Conservation (phyloP, 768 basidiomycete genomes). For the Calocybe cyanea region DNA sequence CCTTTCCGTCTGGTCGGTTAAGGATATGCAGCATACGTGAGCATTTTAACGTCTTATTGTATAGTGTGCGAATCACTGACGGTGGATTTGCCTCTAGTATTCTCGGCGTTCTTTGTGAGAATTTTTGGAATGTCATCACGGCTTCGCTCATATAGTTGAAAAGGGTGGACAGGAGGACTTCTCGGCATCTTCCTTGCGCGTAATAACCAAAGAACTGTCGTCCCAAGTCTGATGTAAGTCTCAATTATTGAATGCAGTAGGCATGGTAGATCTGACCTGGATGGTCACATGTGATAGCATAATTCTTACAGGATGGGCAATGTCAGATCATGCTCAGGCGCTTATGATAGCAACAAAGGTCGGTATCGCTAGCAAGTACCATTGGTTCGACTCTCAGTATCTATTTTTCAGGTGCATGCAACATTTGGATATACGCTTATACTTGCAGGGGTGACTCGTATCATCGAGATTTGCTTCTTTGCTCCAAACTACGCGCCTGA, state of each 20-base stretch:
- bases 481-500: conserved; percentile 28
- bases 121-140: background rate
- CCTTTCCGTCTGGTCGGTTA: conserved; percentile 77
- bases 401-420: conserved; percentile 59
- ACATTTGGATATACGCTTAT: conserved; percentile 86
- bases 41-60: conserved; percentile 24
- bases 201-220: conserved; percentile 79
- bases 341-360: conserved; percentile 84
- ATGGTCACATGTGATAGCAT: conserved; percentile 42
- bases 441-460: conserved; percentile 74
- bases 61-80: conserved; percentile 2
- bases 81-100: conserved; percentile 42
- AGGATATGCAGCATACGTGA: conserved; percentile 94
- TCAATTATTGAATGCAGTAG: no score
- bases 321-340: conserved; percentile 86
- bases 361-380: background rate
- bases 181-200: conserved; percentile 81
- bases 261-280: background rate
- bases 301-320: conserved; percentile 90
- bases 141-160: conserved; percentile 6
- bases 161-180: conserved; percentile 92
- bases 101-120: conserved; percentile 68
- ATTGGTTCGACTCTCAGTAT: conserved; percentile 1
- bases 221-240: conserved; percentile 80
- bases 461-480: conserved; percentile 84